These are phyloP conservation scores for Citrus trifoliata DNA, from an alignment of 345 rosid species.

Conservation along the genomic window DNA sequence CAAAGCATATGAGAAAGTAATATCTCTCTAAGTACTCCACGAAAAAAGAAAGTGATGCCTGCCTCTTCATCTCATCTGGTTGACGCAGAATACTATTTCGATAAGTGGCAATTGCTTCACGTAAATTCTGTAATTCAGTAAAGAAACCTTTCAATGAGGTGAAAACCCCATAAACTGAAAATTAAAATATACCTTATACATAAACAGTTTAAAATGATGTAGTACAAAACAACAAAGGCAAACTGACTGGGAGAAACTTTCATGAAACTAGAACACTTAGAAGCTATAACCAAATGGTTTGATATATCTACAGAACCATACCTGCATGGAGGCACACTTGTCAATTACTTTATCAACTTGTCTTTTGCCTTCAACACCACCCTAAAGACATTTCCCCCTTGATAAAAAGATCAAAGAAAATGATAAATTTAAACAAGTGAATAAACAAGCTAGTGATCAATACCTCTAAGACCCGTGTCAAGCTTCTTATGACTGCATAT, in stretches of 20 bases:
- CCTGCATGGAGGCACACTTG: constrained; percentile 99
- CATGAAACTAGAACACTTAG: constrained; percentile 5
- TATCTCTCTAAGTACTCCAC: constrained; percentile 98
- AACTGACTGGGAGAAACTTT: not conserved
- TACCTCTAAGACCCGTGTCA: constrained; percentile 96
- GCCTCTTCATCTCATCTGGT: constrained; percentile 98
- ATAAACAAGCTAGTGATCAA: constrained; percentile 2
- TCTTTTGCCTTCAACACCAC: constrained; percentile 97
- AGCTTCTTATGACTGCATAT: constrained; percentile 88
- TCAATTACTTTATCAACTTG: constrained; percentile 98
- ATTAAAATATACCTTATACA: not conserved
- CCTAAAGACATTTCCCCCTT: constrained; percentile 44
- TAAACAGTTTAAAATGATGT: not conserved
- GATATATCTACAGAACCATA: constrained; percentile 25
- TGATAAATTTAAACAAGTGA: constrained; percentile 18
- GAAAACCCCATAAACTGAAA: not conserved
- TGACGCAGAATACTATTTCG: constrained; percentile 89
- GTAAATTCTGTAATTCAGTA: constrained; percentile 69
- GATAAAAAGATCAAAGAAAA: constrained; percentile 22
- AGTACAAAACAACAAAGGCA: not conserved
- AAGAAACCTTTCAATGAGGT: constrained; percentile 5
- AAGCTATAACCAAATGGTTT: constrained; percentile 13
- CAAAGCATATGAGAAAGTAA: constrained; percentile 95
- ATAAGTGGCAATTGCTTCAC: constrained; percentile 92
- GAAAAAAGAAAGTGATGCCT: constrained; percentile 86